A percentile compares a stretch with the other conserved stretches of the same genome.
Conservation (phyloP, 192 early-diverging fungal genomes). For the Backusella sp. region DNA sequence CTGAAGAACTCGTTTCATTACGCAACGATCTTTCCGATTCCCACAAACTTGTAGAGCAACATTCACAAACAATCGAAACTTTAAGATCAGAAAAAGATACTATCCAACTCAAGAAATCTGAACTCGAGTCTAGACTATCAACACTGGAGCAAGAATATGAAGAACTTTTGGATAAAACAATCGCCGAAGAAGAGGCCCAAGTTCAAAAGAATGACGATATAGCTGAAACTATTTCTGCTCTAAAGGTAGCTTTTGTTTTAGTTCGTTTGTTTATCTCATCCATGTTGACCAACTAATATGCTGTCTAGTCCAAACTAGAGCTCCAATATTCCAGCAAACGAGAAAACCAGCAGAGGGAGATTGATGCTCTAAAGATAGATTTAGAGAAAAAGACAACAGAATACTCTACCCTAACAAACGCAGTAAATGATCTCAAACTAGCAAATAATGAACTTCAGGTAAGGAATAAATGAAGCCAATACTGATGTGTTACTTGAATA, state of each 20-base stretch:
- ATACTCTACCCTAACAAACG: slow-evolving; percentile 54
- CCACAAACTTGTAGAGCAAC: slow-evolving; percentile 58
- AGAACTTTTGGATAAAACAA: slow-evolving; percentile 71
- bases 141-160: slow-evolving; percentile 79
- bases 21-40: slow-evolving; percentile 72
- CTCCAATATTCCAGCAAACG: slow-evolving; percentile 77
- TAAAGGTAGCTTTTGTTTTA: slow-evolving; percentile 52
- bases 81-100: slow-evolving; percentile 57
- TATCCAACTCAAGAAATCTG: slow-evolving; percentile 58
- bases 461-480: not conserved
- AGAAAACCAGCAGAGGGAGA: slow-evolving; percentile 71
- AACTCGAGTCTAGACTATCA: slow-evolving; percentile 68
- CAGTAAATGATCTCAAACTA: slow-evolving; percentile 60
- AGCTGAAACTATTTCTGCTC: slow-evolving; percentile 76
- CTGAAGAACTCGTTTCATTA: slow-evolving; percentile 66
- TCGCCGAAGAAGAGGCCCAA: slow-evolving; percentile 68
- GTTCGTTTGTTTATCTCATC: not conserved
- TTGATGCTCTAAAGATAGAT: slow-evolving; percentile 67
- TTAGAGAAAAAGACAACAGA: slow-evolving; percentile 71
- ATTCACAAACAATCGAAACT: slow-evolving; percentile 61
- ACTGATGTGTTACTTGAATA: not conserved
- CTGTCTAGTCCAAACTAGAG: slow-evolving; percentile 70
- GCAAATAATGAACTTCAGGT: slow-evolving; percentile 62
- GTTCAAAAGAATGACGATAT: slow-evolving; percentile 45
- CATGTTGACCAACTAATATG: not conserved